Evolutionary conservation across 805 yeast species (phyloP), one percentile per base, ranked within the genome.

Genomic region (Debaryomyces prosopidis): DNA sequence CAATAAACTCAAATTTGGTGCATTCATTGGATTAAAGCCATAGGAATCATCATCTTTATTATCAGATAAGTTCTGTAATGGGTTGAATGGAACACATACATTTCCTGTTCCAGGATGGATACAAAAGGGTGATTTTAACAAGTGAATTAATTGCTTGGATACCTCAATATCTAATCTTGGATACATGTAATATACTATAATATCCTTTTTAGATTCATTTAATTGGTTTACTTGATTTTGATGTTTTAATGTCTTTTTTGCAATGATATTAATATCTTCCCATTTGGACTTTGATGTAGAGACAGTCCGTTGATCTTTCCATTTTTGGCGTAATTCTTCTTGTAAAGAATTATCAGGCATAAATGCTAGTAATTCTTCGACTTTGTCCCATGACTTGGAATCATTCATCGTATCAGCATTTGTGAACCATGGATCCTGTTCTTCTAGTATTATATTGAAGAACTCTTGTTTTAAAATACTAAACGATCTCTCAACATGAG

Each of bases 91-190:
- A 6, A 94, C 96, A 79, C 98, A 94, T 3, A 94, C 87, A 57
- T 88, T 86, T 6, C 97, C 97, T 0, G 99, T 94, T 2, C 89
- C 84, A 1, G 99, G 99, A 64, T 94, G 99, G 36, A 94, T 84
- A 71, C 98, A 92, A 63, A 94, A 94, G 14, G 99, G 99, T 1
- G 97, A 87, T 62, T 94, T 94, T 56, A 94, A 77, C 67, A 94
- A 82, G 72, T 94, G 99, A 68, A 84, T 89, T 58, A 91, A 75
- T 62, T 87, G 94, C 53, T 85, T 79, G 6, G 98, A 87, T 30
- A 94, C 99, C 65, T 91, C 96, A 40, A 87, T 83, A 79, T 94
- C 99, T 49, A 94, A 75, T 57, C 96, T 79, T 36, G 99, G 99
- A 65, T 92, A 92, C 71, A 89, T 68, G 48, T 87, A 85, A 49